Base-by-base conservation (phyloP, 228 moss, liverwort and hornwort species). In the Sphagnum fallax region DNA sequence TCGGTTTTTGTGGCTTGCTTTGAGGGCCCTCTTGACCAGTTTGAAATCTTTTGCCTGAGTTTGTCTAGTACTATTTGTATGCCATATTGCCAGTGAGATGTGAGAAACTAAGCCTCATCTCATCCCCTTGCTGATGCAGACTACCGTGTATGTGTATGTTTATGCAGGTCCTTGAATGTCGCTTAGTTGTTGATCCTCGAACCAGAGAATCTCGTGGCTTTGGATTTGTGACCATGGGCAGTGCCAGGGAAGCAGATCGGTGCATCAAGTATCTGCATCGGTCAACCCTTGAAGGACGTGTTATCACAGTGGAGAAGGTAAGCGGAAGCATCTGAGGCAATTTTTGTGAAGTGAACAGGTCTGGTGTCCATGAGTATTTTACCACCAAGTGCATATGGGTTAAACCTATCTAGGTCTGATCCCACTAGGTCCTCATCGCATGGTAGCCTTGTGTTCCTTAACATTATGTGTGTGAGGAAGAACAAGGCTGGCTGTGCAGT, bases 291-390 rank as follows among this genome's bases (percentile, higher is more conserved):
- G 82, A 88, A 73, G 84, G 88, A 13, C 88, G 84, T 68, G 84
- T 88, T 53, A 88, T 88, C 53, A 84, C 88, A 50, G 84, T 88
- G 11, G 88, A 88, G 73, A 88, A 88, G 88, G 88, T 87, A 79
- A 64, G 69, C 18, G 80, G 74, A 71, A 32, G 32, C 32, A 61
- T 47, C 51, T 68, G 62, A 61, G 69, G 72, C 79, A 78, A 32
- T 32, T 76, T 70, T 72, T 81, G 66, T 64, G 52, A 53, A 67
- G 60, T 76, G 72, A 83, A 75, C 68, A 73, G 69, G 67, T 0
- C 48, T 48, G 0, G 60, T 70, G 63, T 78, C 68, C 79, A 80
- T 79, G 70, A 16, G 52, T 32, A 18, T 32, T 16, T 10, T 51
- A 71, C 75, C 32, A 32, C 32, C 32, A 32, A 32, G 32, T 32